Evolutionary conservation across 208 protist genomes (phyloP), one percentile per base, ranked within the genome.

Genomic region (Strigomonas culicis): DNA sequence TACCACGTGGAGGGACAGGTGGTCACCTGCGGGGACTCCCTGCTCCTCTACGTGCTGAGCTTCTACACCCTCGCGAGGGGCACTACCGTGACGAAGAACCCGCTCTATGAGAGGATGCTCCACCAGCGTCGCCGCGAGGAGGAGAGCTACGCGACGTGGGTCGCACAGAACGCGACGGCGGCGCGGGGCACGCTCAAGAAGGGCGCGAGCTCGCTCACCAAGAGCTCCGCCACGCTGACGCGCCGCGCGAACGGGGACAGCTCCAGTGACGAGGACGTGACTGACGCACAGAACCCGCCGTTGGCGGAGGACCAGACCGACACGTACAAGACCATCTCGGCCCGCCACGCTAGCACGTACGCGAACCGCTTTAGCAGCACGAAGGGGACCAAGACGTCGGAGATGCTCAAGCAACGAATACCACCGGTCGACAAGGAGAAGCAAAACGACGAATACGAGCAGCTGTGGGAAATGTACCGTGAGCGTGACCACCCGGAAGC

Each of bases 1-100:
- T 93, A 96, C 72, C 74, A 82, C 67, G 61, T 96, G 2, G 87
- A 93, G 62, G 82, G 85, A 8, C 87, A 96, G 66, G 80, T 96
- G 49, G 77, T 94, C 60, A 71, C 67, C 41, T 67, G 44, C 30
- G 72, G 66, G 34, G 27, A 65, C 10, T 63, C 60, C 19, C 70
- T 74, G 4, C 63, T 87, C 44, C 79, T 96, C 4, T 93, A 92
- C 75, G 85, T 86, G 15, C 47, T 93, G 6, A 71, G 75, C n/a
- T 88, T 78, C 60, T 74, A 77, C 34, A 84, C 81, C n/a, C 76
- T 93, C 15, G 83, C 84, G 2, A 79, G 85, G 39, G 85, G 79
- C 66, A 71, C 66, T 53, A 90, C 78, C 21, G 52, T 86, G 43
- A 82, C 77, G 51, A 75, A 75, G 61, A 96, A 96, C 77, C 56